These are phyloP conservation scores for Tubosaeta brunneosetosa DNA, from an alignment of 768 basidiomycete genomes.

Conservation along the genomic window DNA sequence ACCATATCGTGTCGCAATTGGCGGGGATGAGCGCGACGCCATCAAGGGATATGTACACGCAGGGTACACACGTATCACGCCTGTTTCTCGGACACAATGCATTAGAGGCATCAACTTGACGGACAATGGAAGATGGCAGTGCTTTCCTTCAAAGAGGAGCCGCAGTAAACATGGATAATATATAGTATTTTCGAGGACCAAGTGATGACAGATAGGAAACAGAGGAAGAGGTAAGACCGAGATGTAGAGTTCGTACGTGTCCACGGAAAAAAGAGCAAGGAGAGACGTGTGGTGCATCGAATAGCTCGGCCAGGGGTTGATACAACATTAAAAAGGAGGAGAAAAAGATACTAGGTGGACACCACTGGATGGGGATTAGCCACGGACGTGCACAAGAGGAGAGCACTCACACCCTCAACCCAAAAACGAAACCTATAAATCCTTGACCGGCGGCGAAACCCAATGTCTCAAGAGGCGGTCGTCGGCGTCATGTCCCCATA, in stretches of 20 bases:
- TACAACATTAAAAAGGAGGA: constrained; percentile 7
- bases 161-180: not conserved
- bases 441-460: constrained; percentile 24
- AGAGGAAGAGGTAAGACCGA: constrained; percentile 1
- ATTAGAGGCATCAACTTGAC: not conserved
- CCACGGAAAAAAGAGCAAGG: not conserved
- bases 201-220: not conserved
- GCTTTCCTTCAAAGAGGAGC: not conserved
- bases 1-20: not conserved
- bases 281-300: not conserved
- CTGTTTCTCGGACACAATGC: not conserved
- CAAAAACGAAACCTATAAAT: constrained; percentile 11
- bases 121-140: not conserved
- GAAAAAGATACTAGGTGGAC: not conserved
- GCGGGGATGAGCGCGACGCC: not conserved
- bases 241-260: not conserved
- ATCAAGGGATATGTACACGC: not conserved
- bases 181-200: constrained; percentile 3
- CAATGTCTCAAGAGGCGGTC: constrained; percentile 21
- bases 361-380: constrained; percentile 7
- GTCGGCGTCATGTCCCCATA: constrained; percentile 48
- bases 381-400: not conserved
- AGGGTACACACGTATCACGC: not conserved
- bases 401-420: constrained; percentile 12
- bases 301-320: not conserved